Conservation (phyloP, 2,329 filamentous ascomycete genomes). For the Trichoderma brevicompactum region DNA sequence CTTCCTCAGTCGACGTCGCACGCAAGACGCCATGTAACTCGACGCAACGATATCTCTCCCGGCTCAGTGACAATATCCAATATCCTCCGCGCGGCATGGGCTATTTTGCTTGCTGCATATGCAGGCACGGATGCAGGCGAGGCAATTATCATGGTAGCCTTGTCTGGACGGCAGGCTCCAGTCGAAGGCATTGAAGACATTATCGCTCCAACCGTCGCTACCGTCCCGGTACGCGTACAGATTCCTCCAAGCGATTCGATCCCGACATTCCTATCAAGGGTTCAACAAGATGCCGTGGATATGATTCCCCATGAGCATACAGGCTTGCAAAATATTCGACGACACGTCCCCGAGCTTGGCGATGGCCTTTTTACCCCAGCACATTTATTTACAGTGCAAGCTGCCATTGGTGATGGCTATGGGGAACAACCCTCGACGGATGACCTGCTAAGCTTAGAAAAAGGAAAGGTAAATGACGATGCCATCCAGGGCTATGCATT, state of each 20-base stretch:
- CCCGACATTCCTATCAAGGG: slow-evolving; percentile 29
- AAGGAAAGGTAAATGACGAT: background rate
- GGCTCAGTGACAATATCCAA: background rate
- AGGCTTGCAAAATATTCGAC: slow-evolving; percentile 32
- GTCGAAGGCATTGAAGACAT: slow-evolving; percentile 36
- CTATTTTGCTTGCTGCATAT: slow-evolving; percentile 4
- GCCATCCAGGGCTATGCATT: background rate
- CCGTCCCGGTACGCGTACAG: slow-evolving; percentile 36
- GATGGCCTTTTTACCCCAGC: background rate
- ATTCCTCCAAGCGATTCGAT: slow-evolving; percentile 24
- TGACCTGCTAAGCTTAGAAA: background rate
- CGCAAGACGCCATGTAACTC: too few relatives aligned
- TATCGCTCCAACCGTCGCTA: slow-evolving; percentile 38
- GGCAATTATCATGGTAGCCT: slow-evolving; percentile 36
- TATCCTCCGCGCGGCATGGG: slow-evolving; percentile 6
- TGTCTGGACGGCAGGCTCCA: slow-evolving; percentile 37
- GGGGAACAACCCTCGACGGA: background rate
- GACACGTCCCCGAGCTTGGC: slow-evolving; percentile 23
- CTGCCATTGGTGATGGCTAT: too few relatives aligned
- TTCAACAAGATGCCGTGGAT: background rate
- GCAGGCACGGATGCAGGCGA: background rate
- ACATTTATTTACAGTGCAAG: background rate
- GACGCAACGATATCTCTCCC: background rate
- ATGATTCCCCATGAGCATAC: slow-evolving; percentile 30
- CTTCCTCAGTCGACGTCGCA: too few relatives aligned